phyloP scores from a whole-genome alignment of 148 eudicot species.

The Gaultheria prostrata region DNA sequence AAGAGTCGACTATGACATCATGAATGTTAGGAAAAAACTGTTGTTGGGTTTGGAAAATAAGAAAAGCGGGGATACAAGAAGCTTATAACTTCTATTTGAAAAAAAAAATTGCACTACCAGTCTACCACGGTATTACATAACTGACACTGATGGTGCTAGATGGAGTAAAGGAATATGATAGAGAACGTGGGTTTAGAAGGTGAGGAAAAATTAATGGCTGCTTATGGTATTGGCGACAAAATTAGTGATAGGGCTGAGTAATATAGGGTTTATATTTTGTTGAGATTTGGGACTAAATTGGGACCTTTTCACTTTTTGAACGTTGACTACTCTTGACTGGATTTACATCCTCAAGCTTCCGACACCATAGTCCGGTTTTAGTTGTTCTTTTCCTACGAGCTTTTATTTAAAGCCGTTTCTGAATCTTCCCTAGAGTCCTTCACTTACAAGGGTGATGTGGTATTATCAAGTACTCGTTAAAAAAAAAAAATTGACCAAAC shows the following conservation, averaged over 20 bases:
- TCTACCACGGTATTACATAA: background rate
- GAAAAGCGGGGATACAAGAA: background rate
- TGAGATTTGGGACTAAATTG: background rate
- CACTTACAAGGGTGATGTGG: background rate
- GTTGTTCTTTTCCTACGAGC: background rate
- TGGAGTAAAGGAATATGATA: background rate
- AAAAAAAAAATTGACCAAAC: background rate
- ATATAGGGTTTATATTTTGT: background rate
- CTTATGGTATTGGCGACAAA: background rate
- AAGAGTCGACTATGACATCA: background rate
- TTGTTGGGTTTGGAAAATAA: background rate
- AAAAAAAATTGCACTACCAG: background rate
- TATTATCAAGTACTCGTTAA: background rate
- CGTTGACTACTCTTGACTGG: background rate
- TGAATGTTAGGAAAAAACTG: background rate
- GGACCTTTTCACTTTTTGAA: background rate
- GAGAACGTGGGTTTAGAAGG: background rate
- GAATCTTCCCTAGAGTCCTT: background rate
- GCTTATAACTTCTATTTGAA: background rate
- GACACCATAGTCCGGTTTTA: background rate
- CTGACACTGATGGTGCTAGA: background rate
- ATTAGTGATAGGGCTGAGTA: background rate
- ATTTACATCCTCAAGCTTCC: background rate
- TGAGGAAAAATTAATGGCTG: background rate
- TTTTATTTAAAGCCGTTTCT: background rate